phyloP scores from a whole-genome alignment of 1,139 yeast genomes.

The Yamadazyma membranifaciens region DNA sequence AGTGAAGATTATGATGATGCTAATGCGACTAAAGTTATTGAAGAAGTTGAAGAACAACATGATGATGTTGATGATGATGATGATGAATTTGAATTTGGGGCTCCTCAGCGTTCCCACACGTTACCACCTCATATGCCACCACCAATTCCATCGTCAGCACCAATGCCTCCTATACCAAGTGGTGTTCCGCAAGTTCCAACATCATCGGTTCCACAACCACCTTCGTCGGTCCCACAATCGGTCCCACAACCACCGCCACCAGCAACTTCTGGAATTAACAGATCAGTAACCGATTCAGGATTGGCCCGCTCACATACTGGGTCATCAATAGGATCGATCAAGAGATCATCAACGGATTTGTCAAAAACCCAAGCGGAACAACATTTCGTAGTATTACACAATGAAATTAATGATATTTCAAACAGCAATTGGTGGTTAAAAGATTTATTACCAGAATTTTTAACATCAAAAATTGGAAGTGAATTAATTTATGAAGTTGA shows the following conservation, averaged over 20 bases:
- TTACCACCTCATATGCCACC: slow-evolving; percentile 13
- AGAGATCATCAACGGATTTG: slow-evolving; percentile 18
- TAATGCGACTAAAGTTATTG: slow-evolving; percentile 3
- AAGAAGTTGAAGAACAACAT: slow-evolving; percentile 3
- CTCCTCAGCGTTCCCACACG: slow-evolving; percentile 12
- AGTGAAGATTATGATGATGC: slow-evolving; percentile 6
- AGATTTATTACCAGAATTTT: slow-evolving; percentile 57
- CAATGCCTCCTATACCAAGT: slow-evolving; percentile 17
- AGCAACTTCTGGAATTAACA: slow-evolving; percentile 11
- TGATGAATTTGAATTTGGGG: slow-evolving; percentile 15
- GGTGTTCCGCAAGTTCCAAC: slow-evolving; percentile 12
- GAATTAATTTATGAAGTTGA: slow-evolving; percentile 68
- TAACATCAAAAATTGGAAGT: slow-evolving; percentile 42
- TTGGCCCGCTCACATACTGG: slow-evolving; percentile 24
- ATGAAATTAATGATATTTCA: slow-evolving; percentile 34
- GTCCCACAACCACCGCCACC: slow-evolving; percentile 12
- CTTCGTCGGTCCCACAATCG: slow-evolving; percentile 11
- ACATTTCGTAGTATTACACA: slow-evolving; percentile 25
- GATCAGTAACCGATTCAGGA: slow-evolving; percentile 24
- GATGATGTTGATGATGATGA: slow-evolving; percentile 10
- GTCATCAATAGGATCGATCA: slow-evolving; percentile 20
- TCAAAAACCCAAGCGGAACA: slow-evolving; percentile 31
- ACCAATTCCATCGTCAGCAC: slow-evolving; percentile 10
- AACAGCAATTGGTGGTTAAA: slow-evolving; percentile 64
- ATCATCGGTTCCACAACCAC: slow-evolving; percentile 10